phyloP scores from a whole-genome alignment of 768 basidiomycete genomes.

The Lanmaoa pseudosensibilis region DNA sequence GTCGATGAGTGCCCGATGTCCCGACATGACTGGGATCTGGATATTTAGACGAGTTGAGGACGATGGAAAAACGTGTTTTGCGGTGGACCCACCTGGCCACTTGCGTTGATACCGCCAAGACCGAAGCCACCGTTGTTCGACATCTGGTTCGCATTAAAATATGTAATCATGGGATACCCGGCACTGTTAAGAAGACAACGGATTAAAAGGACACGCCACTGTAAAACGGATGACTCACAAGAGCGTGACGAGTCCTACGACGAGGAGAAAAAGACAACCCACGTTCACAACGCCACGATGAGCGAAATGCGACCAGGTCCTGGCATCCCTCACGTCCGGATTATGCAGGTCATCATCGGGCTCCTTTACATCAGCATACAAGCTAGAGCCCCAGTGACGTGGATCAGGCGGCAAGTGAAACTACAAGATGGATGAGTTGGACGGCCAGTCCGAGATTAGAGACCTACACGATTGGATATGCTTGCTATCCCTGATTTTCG shows the following conservation, averaged over 20 bases:
- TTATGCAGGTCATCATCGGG: slow-evolving; percentile 75
- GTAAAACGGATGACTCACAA: slow-evolving; percentile 49
- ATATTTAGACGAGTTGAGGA: background rate
- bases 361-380: slow-evolving; percentile 56
- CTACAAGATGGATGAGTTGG: slow-evolving; percentile 35
- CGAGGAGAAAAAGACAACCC: slow-evolving; percentile 63
- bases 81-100: slow-evolving; percentile 55
- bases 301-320: slow-evolving; percentile 45
- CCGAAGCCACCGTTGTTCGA: slow-evolving; percentile 49
- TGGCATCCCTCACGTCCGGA: slow-evolving; percentile 44
- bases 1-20: slow-evolving; percentile 59
- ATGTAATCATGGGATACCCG: slow-evolving; percentile 45
- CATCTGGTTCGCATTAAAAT: slow-evolving; percentile 31
- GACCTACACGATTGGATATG: slow-evolving; percentile 46
- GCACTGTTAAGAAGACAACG: slow-evolving; percentile 29
- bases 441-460: background rate
- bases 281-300: slow-evolving; percentile 68
- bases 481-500: slow-evolving; percentile 36
- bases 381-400: slow-evolving; percentile 60
- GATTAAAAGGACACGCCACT: background rate
- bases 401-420: slow-evolving; percentile 68
- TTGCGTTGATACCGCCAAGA: slow-evolving; percentile 72
- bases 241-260: slow-evolving; percentile 46
- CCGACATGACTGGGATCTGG: slow-evolving; percentile 56
- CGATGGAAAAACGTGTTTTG: background rate